These are phyloP conservation scores for Helicostylum pulchrum DNA, from an alignment of 192 early-diverging fungal species.

Conservation along the genomic window DNA sequence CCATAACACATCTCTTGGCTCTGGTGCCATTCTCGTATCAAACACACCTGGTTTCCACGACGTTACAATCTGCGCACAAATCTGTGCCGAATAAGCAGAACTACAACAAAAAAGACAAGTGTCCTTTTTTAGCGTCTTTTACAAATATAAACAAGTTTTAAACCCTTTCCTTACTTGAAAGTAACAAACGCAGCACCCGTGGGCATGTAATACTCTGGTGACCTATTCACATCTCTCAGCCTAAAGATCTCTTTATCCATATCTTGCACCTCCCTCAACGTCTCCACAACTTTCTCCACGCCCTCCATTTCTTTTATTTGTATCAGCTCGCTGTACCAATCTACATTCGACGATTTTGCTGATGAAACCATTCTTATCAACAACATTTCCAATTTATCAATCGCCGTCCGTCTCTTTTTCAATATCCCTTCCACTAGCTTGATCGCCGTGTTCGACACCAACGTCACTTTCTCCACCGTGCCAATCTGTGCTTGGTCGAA, in stretches of 20 bases:
- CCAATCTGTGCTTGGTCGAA: constrained; percentile 24
- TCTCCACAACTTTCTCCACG: background rate
- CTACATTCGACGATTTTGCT: constrained; percentile 1
- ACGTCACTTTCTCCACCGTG: constrained; percentile 16
- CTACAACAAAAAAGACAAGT: constrained; percentile 10
- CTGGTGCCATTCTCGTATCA: constrained; percentile 53
- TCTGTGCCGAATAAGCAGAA: constrained; percentile 48
- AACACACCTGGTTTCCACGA: constrained; percentile 48
- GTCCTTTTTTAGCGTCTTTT: too few species aligned
- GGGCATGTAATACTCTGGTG: constrained; percentile 41
- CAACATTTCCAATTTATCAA: constrained; percentile 26
- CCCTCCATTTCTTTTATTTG: too few species aligned
- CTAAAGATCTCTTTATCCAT: constrained; percentile 38
- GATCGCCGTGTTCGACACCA: constrained; percentile 18
- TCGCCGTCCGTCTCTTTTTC: constrained; percentile 11
- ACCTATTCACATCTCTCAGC: constrained; percentile 37
- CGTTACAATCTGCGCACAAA: constrained; percentile 53
- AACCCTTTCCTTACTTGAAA: too few species aligned
- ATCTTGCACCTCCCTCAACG: background rate
- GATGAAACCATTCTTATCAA: constrained; percentile 19
- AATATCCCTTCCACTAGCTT: constrained; percentile 22
- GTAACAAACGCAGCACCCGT: constrained; percentile 61
- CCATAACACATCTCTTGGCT: constrained; percentile 65
- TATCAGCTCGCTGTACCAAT: too few species aligned
- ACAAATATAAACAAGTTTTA: too few species aligned